Evolutionary conservation across 441 rosid genomes (phyloP).

Genomic region (Rhodomyrtus psidioides): DNA sequence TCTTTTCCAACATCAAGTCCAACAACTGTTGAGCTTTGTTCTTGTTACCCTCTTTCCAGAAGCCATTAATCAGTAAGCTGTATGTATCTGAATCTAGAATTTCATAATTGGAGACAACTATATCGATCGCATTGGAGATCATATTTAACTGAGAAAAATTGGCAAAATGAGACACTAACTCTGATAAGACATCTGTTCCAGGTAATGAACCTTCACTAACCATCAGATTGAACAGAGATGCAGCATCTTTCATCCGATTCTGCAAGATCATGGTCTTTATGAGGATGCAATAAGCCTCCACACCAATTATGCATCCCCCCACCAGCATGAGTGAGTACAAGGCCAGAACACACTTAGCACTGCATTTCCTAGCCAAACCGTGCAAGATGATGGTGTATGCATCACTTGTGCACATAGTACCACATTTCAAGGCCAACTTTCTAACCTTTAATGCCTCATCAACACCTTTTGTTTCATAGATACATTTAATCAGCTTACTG

Average conservation of each 20-base stretch:
- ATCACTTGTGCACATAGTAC: constrained; percentile 17
- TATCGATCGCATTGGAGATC: constrained; percentile 17
- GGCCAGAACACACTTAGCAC: constrained; percentile 10
- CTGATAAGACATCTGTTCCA: constrained; percentile 18
- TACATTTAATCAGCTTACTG: constrained; percentile 17
- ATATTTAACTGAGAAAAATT: constrained; percentile 14
- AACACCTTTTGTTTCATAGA: constrained; percentile 26
- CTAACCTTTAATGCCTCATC: constrained; percentile 30
- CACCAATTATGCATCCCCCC: constrained; percentile 22
- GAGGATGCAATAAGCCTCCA: constrained; percentile 33
- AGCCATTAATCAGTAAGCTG: constrained; percentile 27
- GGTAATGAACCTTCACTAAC: constrained; percentile 25
- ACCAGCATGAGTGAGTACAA: constrained; percentile 34
- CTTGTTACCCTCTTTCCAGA: constrained; percentile 43
- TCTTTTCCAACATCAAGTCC: constrained; percentile 46
- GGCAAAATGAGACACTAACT: constrained; percentile 20
- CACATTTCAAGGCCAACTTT: constrained; percentile 22
- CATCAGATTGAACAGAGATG: constrained; percentile 27
- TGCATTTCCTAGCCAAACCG: constrained; percentile 19
- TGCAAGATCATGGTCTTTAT: constrained; percentile 21
- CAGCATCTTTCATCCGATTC: constrained; percentile 19
- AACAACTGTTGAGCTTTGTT: constrained; percentile 24
- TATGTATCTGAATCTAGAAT: constrained; percentile 24
- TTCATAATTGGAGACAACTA: constrained; percentile 13
- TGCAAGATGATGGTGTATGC: constrained; percentile 24